phyloP scores from a whole-genome alignment of 2,329 filamentous ascomycete genomes.

The Colletotrichum lentis region DNA sequence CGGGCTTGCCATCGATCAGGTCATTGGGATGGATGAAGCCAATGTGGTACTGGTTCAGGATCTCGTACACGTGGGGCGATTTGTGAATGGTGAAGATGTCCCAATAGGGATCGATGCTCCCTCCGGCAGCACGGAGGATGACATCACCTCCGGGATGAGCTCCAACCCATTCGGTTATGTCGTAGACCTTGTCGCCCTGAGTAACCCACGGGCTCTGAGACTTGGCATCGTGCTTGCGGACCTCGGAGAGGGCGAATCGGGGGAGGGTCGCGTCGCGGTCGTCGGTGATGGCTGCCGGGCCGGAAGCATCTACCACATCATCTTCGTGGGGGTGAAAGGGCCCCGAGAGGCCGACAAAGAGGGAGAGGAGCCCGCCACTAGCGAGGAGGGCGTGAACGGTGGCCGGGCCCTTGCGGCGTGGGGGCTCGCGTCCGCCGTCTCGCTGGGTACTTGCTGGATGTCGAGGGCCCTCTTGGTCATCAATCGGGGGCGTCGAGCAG shows the following conservation, averaged over 20 bases:
- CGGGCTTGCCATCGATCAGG: slow-evolving; percentile 64
- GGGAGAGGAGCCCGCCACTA: slow-evolving; percentile 37
- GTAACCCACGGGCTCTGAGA: slow-evolving; percentile 69
- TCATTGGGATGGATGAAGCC: slow-evolving; percentile 68
- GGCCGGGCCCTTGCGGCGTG: slow-evolving; percentile 21
- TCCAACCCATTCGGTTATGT: slow-evolving; percentile 73
- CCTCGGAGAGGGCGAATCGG: slow-evolving; percentile 59
- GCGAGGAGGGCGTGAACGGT: slow-evolving; percentile 34
- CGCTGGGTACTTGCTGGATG: background rate
- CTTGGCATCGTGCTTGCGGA: slow-evolving; percentile 61
- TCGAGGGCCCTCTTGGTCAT: background rate
- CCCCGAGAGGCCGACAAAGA: slow-evolving; percentile 37
- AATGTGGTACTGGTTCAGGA: slow-evolving; percentile 70
- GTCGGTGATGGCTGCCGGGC: slow-evolving; percentile 38
- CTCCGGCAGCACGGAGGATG: slow-evolving; percentile 71
- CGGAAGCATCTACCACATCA: slow-evolving; percentile 21
- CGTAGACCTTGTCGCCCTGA: slow-evolving; percentile 71
- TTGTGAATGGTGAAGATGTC: slow-evolving; percentile 76
- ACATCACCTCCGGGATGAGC: slow-evolving; percentile 74
- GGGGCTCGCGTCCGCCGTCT: background rate
- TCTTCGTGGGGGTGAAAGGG: slow-evolving; percentile 30
- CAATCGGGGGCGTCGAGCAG: background rate
- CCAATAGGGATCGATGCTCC: slow-evolving; percentile 73
- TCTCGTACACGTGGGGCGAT: slow-evolving; percentile 68
- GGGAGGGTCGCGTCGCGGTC: slow-evolving; percentile 54